Evolutionary conservation across 768 basidiomycete species (phyloP), one percentile per base, ranked within the genome.

Genomic region (Bullera alba): DNA sequence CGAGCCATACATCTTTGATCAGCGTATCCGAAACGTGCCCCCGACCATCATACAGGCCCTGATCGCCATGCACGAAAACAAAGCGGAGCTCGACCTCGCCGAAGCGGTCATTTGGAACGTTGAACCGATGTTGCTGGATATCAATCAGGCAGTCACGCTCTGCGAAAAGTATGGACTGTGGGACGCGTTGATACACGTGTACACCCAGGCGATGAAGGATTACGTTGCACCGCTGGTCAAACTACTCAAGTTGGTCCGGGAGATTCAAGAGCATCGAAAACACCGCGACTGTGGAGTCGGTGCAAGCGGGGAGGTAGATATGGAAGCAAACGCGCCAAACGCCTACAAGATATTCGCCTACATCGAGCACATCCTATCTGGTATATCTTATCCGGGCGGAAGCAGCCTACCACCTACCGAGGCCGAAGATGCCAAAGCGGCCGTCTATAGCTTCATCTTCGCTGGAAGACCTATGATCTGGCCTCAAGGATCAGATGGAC

Each of bases 61-160:
- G 22, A 79, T 97, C 43, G 79, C 80, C 1, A 73, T 87, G 36
- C 87, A 95, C 61, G 86, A 84, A 39, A 80, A 82, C 27, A 78
- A 81, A 37, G 77, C 76, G 12, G 80, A 83, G 29, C 81, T 84
- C 6, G 85, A 87, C 42, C 76, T 82, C 2, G 87, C 85, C 1
- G 92, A 99, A 70, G 80, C 81, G 26, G 77, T 96, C 50, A 93
- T 99, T 48, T 96, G 91, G 90, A 88, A 93, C 67, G 88, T 96
- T 57, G 87, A 95, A 60, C 90, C 93, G 0, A 75, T 80, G 2
- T 87, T 84, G 60, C 75, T 99, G 52, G 95, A 99, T 65, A 83
- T 96, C 73, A 87, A 96, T 64, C 93, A 96, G 73, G 85, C 85
- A 4, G 85, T 96, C 57, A 78, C 72, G 22, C 77, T 99, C 4